phyloP scores from a whole-genome alignment of 2,329 filamentous ascomycete genomes.

The Scolecobasidium constrictum region DNA sequence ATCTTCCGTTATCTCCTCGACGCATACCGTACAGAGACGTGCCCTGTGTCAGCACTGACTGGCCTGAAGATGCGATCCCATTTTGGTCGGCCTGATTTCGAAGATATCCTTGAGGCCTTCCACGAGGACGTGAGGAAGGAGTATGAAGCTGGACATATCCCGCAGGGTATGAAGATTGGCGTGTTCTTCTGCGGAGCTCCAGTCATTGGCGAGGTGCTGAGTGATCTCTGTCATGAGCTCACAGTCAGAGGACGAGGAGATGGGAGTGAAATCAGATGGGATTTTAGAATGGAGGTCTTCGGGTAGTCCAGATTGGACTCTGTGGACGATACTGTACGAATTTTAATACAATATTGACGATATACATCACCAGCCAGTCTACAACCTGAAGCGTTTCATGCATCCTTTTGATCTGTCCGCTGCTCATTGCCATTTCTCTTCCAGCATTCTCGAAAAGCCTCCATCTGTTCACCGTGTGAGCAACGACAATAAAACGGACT shows the following conservation, averaged over 20 bases:
- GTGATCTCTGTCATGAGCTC: conserved; percentile 40
- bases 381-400: conserved; percentile 22
- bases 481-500: conserved; percentile 9
- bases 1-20: conserved; percentile 48
- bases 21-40: conserved; percentile 40
- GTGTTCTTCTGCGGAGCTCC: conserved; percentile 48
- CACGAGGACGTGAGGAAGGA: conserved; percentile 41
- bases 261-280: conserved; percentile 42
- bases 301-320: too few relatives aligned
- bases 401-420: conserved; percentile 68
- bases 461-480: conserved; percentile 53
- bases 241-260: conserved; percentile 41
- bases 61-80: conserved; percentile 42
- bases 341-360: too few relatives aligned
- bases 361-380: too few relatives aligned
- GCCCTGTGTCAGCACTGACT: conserved; percentile 43
- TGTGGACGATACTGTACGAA: too few relatives aligned
- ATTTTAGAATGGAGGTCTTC: conserved; percentile 50
- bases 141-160: conserved; percentile 16
- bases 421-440: conserved; percentile 78
- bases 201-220: conserved; percentile 32
- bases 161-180: conserved; percentile 37
- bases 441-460: conserved; percentile 82
- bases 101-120: conserved; percentile 41
- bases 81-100: conserved; percentile 45